Percentiles rank a stretch among this genome's conserved stretches.
Conservation (phyloP, 2,329 filamentous ascomycete species). For the Coleophoma eucalyptorum region DNA sequence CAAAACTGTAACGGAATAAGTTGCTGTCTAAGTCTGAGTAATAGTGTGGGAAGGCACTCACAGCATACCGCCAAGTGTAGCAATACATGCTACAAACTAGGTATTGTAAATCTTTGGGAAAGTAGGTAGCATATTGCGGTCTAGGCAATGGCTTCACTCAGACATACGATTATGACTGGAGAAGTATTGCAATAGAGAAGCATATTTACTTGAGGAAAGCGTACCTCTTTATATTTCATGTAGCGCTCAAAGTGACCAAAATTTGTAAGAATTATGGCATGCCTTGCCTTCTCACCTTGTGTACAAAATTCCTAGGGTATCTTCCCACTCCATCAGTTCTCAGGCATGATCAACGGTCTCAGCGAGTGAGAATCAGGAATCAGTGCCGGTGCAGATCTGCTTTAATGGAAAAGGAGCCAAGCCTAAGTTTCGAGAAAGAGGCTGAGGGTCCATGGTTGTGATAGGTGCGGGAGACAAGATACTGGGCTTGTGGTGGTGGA, state of each 20-base stretch:
- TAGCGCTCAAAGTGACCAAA: too few relatives aligned
- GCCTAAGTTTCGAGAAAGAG: too few relatives aligned
- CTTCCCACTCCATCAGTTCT: not conserved
- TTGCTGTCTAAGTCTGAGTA: not conserved
- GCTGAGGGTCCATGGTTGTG: too few relatives aligned
- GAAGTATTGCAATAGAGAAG: too few relatives aligned
- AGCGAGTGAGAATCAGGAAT: too few relatives aligned
- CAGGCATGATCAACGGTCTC: not conserved
- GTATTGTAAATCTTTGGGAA: conserved; percentile 15
- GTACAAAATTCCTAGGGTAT: not conserved
- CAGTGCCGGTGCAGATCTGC: not conserved
- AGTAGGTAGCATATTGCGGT: conserved; percentile 2
- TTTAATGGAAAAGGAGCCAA: not conserved
- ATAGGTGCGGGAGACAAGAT: too few relatives aligned
- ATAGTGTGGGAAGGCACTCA: conserved; percentile 15
- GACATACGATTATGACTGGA: not conserved
- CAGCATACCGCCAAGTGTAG: conserved; percentile 48
- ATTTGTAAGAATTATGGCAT: too few relatives aligned
- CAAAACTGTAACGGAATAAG: conserved; percentile 33
- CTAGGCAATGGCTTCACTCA: conserved; percentile 4
- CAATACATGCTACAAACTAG: conserved; percentile 28
- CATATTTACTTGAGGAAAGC: too few relatives aligned
- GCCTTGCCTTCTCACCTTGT: not conserved
- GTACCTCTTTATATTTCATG: too few relatives aligned
- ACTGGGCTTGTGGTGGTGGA: too few relatives aligned